Evolutionary conservation across 2,329 filamentous ascomycete genomes (phyloP), one percentile per base, ranked within the genome.

Genomic region (Tolypocladium tundrense): DNA sequence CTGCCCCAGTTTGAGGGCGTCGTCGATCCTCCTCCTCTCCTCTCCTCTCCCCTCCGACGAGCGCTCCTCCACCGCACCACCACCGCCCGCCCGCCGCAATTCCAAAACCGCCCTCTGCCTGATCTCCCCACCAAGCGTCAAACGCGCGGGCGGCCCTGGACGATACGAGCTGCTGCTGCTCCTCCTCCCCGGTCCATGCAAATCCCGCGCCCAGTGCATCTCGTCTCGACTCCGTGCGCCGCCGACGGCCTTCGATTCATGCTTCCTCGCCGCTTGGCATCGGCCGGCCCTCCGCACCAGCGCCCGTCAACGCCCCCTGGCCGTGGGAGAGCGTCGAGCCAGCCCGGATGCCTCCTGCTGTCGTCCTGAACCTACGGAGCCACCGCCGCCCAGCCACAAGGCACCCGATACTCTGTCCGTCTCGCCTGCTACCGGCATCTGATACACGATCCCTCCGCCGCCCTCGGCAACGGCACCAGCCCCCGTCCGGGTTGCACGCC

Each of bases 331-430:
- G 61, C 65, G 71, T 66, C 66, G 77, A 79, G 74, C 72, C 75
- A 33, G 78, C 73, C 75, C 78, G 76, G 71, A 82, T 83, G 80
- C 79, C 74, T 68, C 73, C 77, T 72, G 73, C 75, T 69, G 73
- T 73, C 65, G 77, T 78, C 40, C 31, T 56, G 43, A 19, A 79
- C 76, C 80, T 75, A 75, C 72, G 72, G 67, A 73, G 75, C 70
- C 69, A 72, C 69, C 54, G 59, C 59, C 62, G 50, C 50, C 37
- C 43, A 66, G 67, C 61, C 67, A 69, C 69, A 68, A 68, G 70
- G 73, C 73, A 67, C 72, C 69, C 70, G 69, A 77, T 69, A 69
- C 68, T 63, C 61, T 64, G 53, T 60, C 63, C 60, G 58, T 61
- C 55, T 60, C 62, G 59, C 59, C 56, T 57, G 57, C 50, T 45